These are phyloP conservation scores for Tephrocybe sp. DNA, from an alignment of 768 basidiomycete species.

Conservation along the genomic window DNA sequence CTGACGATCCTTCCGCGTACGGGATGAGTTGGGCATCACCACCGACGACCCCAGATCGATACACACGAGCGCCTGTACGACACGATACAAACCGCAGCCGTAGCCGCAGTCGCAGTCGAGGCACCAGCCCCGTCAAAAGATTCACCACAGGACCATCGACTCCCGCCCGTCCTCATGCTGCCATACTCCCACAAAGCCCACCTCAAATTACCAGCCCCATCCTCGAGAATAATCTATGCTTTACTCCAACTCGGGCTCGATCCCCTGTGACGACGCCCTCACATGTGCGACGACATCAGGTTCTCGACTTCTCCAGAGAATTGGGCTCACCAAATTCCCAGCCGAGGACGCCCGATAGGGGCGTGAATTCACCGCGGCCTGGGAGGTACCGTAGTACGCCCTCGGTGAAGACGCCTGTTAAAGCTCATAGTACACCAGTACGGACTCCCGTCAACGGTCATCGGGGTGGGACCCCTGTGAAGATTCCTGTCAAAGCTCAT, in stretches of 20 bases:
- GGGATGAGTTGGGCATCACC: constrained; percentile 16
- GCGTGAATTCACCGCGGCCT: constrained; percentile 14
- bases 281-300: too few relatives aligned
- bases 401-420: constrained; percentile 5
- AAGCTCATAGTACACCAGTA: too few relatives aligned
- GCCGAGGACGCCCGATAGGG: neutral
- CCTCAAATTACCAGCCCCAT: constrained; percentile 55
- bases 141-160: neutral
- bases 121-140: constrained; percentile 11
- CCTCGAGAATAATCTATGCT: constrained; percentile 55
- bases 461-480: too few relatives aligned
- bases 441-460: too few relatives aligned
- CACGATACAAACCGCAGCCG: constrained; percentile 21
- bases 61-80: constrained; percentile 37
- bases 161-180: constrained; percentile 7
- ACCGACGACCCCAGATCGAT: constrained; percentile 28
- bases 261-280: constrained; percentile 1
- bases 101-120: too few relatives aligned
- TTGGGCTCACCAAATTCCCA: constrained; percentile 1
- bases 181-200: constrained; percentile 51
- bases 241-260: constrained; percentile 32
- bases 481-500: too few relatives aligned
- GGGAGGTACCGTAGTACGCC: constrained; percentile 13
- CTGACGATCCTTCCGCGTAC: constrained; percentile 15
- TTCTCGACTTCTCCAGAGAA: neutral